Evolutionary conservation across 345 rosid genomes (phyloP), one percentile per base, ranked within the genome.

Genomic region (Carallia pectinifolia): DNA sequence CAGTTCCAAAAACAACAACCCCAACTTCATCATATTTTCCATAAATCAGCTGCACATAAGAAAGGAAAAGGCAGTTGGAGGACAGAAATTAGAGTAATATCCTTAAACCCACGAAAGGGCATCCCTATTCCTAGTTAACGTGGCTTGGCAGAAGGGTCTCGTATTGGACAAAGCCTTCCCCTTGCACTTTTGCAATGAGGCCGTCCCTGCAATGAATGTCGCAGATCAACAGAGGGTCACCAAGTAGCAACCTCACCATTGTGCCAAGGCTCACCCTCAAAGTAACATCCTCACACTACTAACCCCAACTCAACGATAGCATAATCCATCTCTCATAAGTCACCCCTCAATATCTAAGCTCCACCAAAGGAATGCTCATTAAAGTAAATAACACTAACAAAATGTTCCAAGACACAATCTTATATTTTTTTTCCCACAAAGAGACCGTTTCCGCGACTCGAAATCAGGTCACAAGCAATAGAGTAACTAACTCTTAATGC

Each of bases 11-110:
- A 12, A 84, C 69, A 74, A 91, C 86, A 71, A 90, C 62, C 53
- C 95, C 98, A 79, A 90, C 93, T 82, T 94, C 97, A 73, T 94
- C 95, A 70, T 39, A 79, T 77, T 87, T 91, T 74, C 79, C 74
- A 78, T 84, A 87, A 76, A 91, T 80, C 79, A 91, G 83, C 98
- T 91, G 90, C 84, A 71, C 50, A 39, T n/a, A 58, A 56, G 61
- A 38, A 80, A 75, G 0, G 40, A 70, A 65, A 53, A 23, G 31
- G 61, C 59, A 50, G 50, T 29, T 18, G 6, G 17, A 44, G 17
- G 50, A 44, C 50, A 38, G 63, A 33, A 33, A 17, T 59, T 30
- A 59, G 15, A 5, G 58, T 19, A 33, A 8, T 16, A 13, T 17
- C 5, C 69, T 48, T 27, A 67, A 2, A 16, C 38, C 38, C 18